Base-by-base conservation (phyloP, 768 basidiomycete species). In the Lentinula sp. region DNA sequence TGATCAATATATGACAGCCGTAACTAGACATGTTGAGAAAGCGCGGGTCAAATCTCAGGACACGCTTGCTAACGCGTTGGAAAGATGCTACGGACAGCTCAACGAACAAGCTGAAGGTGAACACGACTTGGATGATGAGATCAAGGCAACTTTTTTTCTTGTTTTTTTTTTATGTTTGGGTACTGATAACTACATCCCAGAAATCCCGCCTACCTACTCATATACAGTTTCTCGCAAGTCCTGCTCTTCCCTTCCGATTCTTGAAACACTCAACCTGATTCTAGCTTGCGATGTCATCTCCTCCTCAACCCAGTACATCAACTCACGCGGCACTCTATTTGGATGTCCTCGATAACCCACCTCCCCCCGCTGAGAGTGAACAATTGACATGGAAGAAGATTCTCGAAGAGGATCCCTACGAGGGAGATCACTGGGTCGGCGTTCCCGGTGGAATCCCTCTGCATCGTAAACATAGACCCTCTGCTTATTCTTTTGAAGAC, bases 401-500 rank as follows among this genome's bases (percentile, higher is more conserved):
- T 55, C 79, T 93, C 15, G 81, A 81, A 0, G 91, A 91, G 66
- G 91, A 93, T 60, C 90, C 91, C 3, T 89, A 91, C 63, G 88
- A 93, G 71, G 92, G 89, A 15, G 85, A 93, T 63, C 91, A 93
- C 66, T 93, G 91, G 91, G 82, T 90, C 67, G 88, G 88, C 0
- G 82, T 82, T n/a, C 83, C 83, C 63, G 86, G 79, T 7, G 61
- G 79, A 28, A 80, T 81, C 32, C 70, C 77, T n/a, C 81, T 84
- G 33, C 75, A 73, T 60, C 46, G 78, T 76, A 62, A 50, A 12
- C 73, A 69, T 58, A 67, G 15, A 65, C 63, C 15, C 10, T 61
- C 8, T 37, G 63, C 15, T 69, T 77, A 6, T 74, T 77, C 52
- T 69, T 78, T 79, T 49, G 73, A 72, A 46, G 75, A 75, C 57